Percentiles rank a stretch among this genome's conserved stretches.
Evolutionary conservation across 345 rosid genomes (phyloP).

Genomic region (Eucalyptus sideroxylon): DNA sequence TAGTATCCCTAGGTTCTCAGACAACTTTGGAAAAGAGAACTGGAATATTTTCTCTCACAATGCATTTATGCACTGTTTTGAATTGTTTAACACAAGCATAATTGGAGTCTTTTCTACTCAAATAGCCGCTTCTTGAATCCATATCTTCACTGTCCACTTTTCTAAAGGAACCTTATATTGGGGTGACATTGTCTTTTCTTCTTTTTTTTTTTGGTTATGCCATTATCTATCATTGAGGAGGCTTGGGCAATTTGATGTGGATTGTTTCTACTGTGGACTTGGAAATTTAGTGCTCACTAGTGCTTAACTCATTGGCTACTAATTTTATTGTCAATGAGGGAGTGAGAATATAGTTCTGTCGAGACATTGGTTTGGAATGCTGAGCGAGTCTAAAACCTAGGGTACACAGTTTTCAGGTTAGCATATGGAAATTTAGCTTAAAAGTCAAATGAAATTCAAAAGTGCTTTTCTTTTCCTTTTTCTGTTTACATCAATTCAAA

Average conservation of each 20-base stretch:
- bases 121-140: not conserved
- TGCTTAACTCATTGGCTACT: not conserved
- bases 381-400: not conserved
- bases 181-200: not conserved
- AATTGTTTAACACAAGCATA: not conserved
- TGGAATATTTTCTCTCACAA: not conserved
- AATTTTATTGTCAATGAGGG: not conserved
- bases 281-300: not conserved
- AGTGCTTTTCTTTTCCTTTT: not conserved
- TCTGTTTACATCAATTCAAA: not conserved
- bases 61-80: not conserved
- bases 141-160: not conserved
- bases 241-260: not conserved
- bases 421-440: not conserved
- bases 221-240: not conserved
- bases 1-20: not conserved
- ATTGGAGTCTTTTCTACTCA: not conserved
- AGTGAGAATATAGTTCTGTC: not conserved
- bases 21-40: not conserved
- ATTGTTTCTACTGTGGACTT: not conserved
- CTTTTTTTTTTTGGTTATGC: not conserved
- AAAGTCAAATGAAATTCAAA: not conserved
- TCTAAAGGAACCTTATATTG: not conserved
- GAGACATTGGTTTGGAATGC: not conserved
- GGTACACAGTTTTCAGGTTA: not conserved